Conservation (phyloP, 2,329 filamentous ascomycete species). For the Xylaria sp. region DNA sequence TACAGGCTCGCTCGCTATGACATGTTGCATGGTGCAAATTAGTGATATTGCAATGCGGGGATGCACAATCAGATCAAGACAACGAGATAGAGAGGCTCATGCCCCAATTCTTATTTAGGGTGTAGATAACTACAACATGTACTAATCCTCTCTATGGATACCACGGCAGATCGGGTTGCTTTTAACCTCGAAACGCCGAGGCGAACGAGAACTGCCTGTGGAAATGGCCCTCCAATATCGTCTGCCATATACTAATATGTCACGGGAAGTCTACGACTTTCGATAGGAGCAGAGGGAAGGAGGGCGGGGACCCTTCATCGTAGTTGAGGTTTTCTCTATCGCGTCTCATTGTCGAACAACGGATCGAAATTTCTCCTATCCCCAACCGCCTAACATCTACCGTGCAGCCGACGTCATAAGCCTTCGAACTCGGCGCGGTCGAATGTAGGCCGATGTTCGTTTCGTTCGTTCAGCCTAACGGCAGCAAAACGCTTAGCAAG, state of each 20-base stretch:
- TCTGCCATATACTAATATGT: neutral
- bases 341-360: neutral
- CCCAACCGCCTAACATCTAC: neutral
- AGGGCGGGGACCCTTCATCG: neutral
- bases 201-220: neutral
- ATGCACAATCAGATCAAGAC: neutral
- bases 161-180: neutral
- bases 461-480: constrained; percentile 44
- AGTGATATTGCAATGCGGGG: neutral
- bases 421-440: constrained; percentile 40
- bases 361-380: neutral
- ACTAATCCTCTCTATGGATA: constrained; percentile 1
- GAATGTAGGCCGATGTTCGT: constrained; percentile 38
- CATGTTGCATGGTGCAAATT: neutral
- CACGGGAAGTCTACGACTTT: neutral
- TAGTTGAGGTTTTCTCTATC: neutral
- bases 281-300: no score
- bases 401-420: constrained; percentile 18
- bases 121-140: constrained; percentile 15
- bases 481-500: constrained; percentile 47
- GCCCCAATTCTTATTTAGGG: constrained; percentile 9
- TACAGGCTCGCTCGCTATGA: neutral
- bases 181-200: neutral
- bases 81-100: neutral
- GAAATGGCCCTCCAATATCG: neutral